phyloP scores from a whole-genome alignment of 805 yeast genomes.

The Kodamaea nitidulidarum region DNA sequence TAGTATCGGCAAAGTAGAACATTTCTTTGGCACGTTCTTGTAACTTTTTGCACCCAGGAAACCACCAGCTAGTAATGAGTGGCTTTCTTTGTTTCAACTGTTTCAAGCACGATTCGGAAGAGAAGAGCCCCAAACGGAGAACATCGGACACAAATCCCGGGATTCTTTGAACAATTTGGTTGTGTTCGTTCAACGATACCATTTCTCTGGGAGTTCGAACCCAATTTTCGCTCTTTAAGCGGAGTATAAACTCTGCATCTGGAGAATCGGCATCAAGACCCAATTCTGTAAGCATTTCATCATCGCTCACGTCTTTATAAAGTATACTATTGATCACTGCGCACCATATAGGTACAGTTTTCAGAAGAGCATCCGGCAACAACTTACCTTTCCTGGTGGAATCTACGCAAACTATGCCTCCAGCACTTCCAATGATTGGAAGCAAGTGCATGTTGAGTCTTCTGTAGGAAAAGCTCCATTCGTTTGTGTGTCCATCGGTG shows the following conservation, averaged over 20 bases:
- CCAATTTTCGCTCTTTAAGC: constrained; percentile 25
- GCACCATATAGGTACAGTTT: constrained; percentile 91
- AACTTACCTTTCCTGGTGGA: constrained; percentile 82
- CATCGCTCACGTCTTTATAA: constrained; percentile 27
- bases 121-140: constrained; percentile 35
- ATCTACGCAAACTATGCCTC: constrained; percentile 65
- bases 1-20: constrained; percentile 6
- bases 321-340: constrained; percentile 62
- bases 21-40: background rate
- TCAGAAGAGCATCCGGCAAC: constrained; percentile 83
- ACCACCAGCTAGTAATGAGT: constrained; percentile 65
- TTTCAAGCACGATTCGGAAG: constrained; percentile 24
- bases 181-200: constrained; percentile 55
- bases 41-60: constrained; percentile 44
- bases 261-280: background rate
- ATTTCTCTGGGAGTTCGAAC: constrained; percentile 48
- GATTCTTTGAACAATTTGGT: constrained; percentile 44
- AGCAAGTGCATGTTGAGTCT: constrained; percentile 72
- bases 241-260: constrained; percentile 5
- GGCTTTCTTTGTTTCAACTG: constrained; percentile 32
- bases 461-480: constrained; percentile 75
- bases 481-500: constrained; percentile 83
- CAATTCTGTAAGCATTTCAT: constrained; percentile 3
- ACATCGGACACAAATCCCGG: constrained; percentile 48
- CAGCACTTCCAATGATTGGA: constrained; percentile 36